These are phyloP conservation scores for Kwoniella sp. DNA, from an alignment of 768 basidiomycete species.

Conservation along the genomic window DNA sequence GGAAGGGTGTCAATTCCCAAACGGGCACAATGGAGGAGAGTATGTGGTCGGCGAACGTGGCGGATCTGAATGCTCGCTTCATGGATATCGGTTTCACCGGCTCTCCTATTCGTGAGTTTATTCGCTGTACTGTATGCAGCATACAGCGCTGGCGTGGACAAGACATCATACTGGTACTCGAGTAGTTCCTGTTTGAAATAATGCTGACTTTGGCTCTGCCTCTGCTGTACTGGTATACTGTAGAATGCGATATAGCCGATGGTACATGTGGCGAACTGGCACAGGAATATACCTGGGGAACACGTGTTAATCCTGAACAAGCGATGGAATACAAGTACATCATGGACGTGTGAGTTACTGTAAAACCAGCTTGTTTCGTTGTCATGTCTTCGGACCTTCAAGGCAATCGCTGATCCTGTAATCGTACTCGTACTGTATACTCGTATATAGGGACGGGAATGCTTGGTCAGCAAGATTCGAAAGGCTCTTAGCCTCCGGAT, in stretches of 20 bases:
- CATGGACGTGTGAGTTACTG: conserved; percentile 52
- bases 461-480: conserved; percentile 55
- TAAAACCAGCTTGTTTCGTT: no score
- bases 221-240: not conserved
- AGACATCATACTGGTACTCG: no score
- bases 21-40: not conserved
- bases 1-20: not conserved
- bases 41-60: not conserved
- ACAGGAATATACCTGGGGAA: conserved; percentile 38
- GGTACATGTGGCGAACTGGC: conserved; percentile 50
- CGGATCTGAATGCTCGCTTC: not conserved
- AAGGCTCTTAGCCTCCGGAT: conserved; percentile 44
- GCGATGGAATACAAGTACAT: conserved; percentile 51
- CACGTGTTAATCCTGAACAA: conserved; percentile 37
- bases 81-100: conserved; percentile 25
- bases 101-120: conserved; percentile 17
- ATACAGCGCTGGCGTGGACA: no score
- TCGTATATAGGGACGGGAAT: conserved; percentile 44
- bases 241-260: conserved; percentile 39
- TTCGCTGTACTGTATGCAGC: no score
- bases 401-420: no score
- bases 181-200: no score
- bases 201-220: no score
- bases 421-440: no score
- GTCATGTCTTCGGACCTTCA: no score